Evolutionary conservation across 2,329 filamentous ascomycete genomes (phyloP).

Genomic region (Myriosclerotinia duriaeana): DNA sequence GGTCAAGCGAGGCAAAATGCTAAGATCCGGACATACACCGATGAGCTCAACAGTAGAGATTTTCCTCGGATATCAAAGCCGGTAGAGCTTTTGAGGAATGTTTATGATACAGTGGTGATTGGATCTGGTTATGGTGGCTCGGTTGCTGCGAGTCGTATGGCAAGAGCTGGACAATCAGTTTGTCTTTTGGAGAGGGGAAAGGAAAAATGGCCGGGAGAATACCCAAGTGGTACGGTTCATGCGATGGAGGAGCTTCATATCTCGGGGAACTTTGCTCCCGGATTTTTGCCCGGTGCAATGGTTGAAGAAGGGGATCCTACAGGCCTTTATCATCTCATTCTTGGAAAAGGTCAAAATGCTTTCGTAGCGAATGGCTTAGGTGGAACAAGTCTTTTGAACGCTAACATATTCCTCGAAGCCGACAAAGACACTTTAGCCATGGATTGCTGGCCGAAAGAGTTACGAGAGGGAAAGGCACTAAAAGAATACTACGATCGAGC

Average conservation of each 20-base stretch:
- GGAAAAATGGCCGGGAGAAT: constrained; percentile 67
- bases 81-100: constrained; percentile 55
- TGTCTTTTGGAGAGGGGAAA: constrained; percentile 64
- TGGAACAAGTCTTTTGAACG: constrained; percentile 65
- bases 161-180: constrained; percentile 58
- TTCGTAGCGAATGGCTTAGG: constrained; percentile 52
- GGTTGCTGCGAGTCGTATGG: constrained; percentile 64
- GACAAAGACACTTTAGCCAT: constrained; percentile 54
- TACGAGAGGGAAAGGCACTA: constrained; percentile 48
- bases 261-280: constrained; percentile 53
- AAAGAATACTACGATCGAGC: constrained; percentile 58
- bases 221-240: constrained; percentile 51
- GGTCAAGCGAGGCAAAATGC: constrained; percentile 35
- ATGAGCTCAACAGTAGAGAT: constrained; percentile 35
- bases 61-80: constrained; percentile 58
- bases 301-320: constrained; percentile 54
- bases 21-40: constrained; percentile 38
- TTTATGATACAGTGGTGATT: constrained; percentile 66
- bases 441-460: constrained; percentile 59
- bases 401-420: constrained; percentile 64
- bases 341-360: constrained; percentile 64
- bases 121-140: constrained; percentile 69
- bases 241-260: constrained; percentile 54
- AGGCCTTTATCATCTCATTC: constrained; percentile 62
- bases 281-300: constrained; percentile 44